phyloP scores from a whole-genome alignment of 2,329 filamentous ascomycete species.

The Plenodomus biglobosus region DNA sequence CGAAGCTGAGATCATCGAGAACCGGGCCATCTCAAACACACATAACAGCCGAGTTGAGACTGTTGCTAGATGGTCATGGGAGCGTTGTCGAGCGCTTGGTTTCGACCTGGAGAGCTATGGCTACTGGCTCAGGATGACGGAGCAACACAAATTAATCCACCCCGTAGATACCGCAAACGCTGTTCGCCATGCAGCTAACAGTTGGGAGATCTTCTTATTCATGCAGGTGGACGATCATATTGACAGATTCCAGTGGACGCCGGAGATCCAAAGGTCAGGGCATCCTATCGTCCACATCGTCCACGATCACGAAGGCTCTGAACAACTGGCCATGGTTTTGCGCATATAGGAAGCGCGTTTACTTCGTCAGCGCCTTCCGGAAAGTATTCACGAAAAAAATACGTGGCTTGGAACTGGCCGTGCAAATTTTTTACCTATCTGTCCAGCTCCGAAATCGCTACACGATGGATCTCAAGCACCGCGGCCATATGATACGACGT shows the following conservation, averaged over 20 bases:
- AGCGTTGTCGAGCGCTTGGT: constrained; percentile 1
- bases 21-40: background rate
- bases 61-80: constrained; percentile 2
- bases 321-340: background rate
- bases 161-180: background rate
- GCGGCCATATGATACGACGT: constrained; percentile 1
- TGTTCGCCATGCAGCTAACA: background rate
- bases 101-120: constrained; percentile 5
- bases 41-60: background rate
- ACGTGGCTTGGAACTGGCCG: background rate
- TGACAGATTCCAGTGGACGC: background rate
- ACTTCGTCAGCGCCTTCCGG: background rate
- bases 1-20: background rate
- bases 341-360: constrained; percentile 3
- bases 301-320: background rate
- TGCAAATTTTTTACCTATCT: constrained; percentile 1
- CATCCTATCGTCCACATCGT: background rate
- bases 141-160: background rate
- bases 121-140: constrained; percentile 5
- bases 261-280: background rate
- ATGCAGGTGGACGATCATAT: background rate
- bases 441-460: constrained; percentile 2
- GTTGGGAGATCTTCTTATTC: constrained; percentile 1
- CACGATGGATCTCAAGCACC: background rate
- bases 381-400: background rate